Evolutionary conservation across 352 stramenopile genomes (phyloP).

Genomic region (Peronospora tabacina): DNA sequence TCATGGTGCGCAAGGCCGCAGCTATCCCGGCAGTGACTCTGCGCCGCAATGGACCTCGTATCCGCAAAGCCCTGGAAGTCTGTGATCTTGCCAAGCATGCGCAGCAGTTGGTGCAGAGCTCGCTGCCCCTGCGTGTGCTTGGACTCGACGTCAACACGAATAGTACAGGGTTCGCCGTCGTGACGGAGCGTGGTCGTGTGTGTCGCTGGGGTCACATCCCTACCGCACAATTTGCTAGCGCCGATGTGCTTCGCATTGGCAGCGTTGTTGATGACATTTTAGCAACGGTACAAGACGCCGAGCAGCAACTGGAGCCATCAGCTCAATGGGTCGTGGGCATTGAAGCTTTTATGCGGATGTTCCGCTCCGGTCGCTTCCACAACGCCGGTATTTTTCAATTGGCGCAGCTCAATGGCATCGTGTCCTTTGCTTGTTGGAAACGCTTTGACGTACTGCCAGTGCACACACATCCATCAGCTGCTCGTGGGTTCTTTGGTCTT

Average conservation of each 20-base stretch:
- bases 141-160: constrained; percentile 83
- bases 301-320: constrained; percentile 9
- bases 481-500: constrained; percentile 54
- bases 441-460: constrained; percentile 43
- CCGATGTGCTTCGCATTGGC: constrained; percentile 59
- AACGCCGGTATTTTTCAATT: constrained; percentile 83
- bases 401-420: constrained; percentile 79
- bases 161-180: constrained; percentile 65
- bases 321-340: constrained; percentile 65
- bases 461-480: constrained; percentile 70
- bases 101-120: constrained; percentile 25
- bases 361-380: constrained; percentile 63
- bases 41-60: constrained; percentile 40
- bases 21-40: constrained; percentile 11
- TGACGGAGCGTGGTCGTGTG: constrained; percentile 47
- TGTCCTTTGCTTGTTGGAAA: constrained; percentile 70
- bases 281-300: constrained; percentile 20
- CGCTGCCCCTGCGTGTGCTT: constrained; percentile 46
- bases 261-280: constrained; percentile 42
- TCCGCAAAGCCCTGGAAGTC: constrained; percentile 44
- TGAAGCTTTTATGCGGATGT: constrained; percentile 84
- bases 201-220: constrained; percentile 51
- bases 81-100: constrained; percentile 20
- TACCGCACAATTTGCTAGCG: constrained; percentile 51
- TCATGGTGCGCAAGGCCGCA: constrained; percentile 3